phyloP scores from a whole-genome alignment of 1,139 yeast genomes.

The Nadsonia starkeyi-henricii region DNA sequence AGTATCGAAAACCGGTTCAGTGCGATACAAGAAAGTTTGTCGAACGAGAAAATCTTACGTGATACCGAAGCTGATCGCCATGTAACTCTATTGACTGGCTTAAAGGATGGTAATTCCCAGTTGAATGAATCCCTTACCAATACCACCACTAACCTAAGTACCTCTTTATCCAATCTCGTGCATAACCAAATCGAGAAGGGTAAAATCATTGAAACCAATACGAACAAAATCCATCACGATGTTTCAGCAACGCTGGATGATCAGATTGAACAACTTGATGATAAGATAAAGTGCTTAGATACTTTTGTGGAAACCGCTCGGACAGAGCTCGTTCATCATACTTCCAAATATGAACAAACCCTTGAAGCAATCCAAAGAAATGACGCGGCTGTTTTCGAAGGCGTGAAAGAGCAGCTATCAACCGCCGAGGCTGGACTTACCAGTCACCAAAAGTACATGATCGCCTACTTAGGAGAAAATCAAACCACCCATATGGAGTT shows the following conservation, averaged over 20 bases:
- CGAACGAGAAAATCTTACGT: not conserved
- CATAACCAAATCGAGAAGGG: not conserved
- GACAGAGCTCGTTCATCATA: not conserved
- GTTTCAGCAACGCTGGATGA: not conserved
- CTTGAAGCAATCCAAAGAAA: not conserved
- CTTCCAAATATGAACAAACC: not conserved
- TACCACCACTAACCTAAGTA: not conserved
- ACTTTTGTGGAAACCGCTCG: not conserved
- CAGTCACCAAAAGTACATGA: not conserved
- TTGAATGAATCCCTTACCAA: not conserved
- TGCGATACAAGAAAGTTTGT: not conserved
- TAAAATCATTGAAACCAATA: not conserved
- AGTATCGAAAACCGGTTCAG: not conserved
- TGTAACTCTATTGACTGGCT: not conserved
- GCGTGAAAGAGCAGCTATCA: not conserved
- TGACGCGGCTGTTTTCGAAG: not conserved
- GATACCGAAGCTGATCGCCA: not conserved
- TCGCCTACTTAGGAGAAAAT: not conserved
- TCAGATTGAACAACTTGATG: not conserved
- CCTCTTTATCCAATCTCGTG: not conserved
- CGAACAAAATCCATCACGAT: not conserved
- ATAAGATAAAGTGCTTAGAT: not conserved
- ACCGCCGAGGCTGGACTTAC: not conserved
- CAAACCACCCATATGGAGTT: not conserved
- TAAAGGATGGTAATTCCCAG: not conserved